phyloP scores from a whole-genome alignment of 163 green algal species.

The Scenedesmus sp. region DNA sequence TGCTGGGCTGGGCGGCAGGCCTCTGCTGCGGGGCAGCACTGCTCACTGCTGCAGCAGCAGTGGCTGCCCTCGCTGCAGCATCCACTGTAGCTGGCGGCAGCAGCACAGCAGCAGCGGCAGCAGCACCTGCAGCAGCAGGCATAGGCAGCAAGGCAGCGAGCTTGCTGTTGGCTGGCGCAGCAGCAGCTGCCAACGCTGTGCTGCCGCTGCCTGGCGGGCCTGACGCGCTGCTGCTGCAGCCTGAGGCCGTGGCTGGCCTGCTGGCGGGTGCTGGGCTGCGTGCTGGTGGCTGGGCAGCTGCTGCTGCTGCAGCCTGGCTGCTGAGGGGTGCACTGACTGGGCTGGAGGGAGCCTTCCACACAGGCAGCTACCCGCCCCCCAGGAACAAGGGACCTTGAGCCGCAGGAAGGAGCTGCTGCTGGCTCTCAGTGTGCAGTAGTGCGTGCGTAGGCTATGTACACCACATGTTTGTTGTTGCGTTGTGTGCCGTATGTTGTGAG shows the following conservation, averaged over 20 bases:
- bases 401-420: too few species aligned
- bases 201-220: constrained; percentile 1
- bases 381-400: not conserved
- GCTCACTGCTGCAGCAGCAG: constrained; percentile 8
- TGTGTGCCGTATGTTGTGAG: too few species aligned
- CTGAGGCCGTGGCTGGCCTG: not conserved
- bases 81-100: not conserved
- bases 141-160: not conserved
- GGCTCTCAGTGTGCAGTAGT: too few species aligned
- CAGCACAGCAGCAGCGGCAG: not conserved
- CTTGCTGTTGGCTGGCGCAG: not conserved
- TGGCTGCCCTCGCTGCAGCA: not conserved
- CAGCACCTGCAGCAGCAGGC: not conserved
- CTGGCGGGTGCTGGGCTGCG: not conserved
- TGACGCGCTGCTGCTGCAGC: not conserved
- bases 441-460: too few species aligned
- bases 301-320: not conserved
- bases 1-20: not conserved
- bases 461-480: too few species aligned
- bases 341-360: constrained; percentile 13
- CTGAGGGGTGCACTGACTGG: not conserved
- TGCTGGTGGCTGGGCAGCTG: constrained; percentile 17
- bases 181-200: not conserved
- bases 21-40: not conserved
- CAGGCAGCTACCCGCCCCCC: constrained; percentile 21